Base-by-base conservation (phyloP, 2,329 filamentous ascomycete genomes). In the Tolypocladium guangdongense region DNA sequence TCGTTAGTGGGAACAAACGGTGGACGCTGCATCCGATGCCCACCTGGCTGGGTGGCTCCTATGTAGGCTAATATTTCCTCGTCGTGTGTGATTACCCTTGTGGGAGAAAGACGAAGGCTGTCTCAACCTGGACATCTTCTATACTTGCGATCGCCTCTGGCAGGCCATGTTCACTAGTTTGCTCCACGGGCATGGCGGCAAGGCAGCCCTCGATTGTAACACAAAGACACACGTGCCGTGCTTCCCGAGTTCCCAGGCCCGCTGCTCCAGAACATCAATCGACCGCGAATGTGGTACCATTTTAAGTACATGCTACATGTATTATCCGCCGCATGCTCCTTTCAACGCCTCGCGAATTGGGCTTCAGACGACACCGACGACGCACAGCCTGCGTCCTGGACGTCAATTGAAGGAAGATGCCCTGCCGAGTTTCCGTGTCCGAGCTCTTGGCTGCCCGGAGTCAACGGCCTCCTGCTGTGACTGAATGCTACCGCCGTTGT, bases 401-500 rank as follows among this genome's bases (percentile, higher is more conserved):
- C n/a, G 11, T 47, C 51, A 7, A 36, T 18, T 30, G 39, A 10
- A 11, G 32, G n/a, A 3, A 12, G 14, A 27, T 30, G 27, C 24
- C 27, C 37, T 7, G 8, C 11, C 10, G 32, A 48, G 3, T 18
- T 37, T 7, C 14, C 35, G n/a, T 20, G 41, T 38, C 30, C 35
- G 1, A 24, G 37, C 14, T 35, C 37, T n/a, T 47, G 27, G 18
- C 38, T n/a, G 24, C 16, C 33, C 10, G 36, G 27, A 14, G 49
- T 16, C 30, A 33, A 35, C 24, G 24, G 18, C 22, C 38, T 41
- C 6, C n/a, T 38, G 22, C 22, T 50, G 30, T 24, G 53, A 27
- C 54, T 48, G 37, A 55, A 39, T 2, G 47, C 51, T 3, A 55
- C 54, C 14, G 50, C 54, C 5, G 51, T 55, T 1, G 39, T 53